These are phyloP conservation scores for Bacterosira constricta DNA, from an alignment of 108 stramenopile genomes.

Conservation along the genomic window DNA sequence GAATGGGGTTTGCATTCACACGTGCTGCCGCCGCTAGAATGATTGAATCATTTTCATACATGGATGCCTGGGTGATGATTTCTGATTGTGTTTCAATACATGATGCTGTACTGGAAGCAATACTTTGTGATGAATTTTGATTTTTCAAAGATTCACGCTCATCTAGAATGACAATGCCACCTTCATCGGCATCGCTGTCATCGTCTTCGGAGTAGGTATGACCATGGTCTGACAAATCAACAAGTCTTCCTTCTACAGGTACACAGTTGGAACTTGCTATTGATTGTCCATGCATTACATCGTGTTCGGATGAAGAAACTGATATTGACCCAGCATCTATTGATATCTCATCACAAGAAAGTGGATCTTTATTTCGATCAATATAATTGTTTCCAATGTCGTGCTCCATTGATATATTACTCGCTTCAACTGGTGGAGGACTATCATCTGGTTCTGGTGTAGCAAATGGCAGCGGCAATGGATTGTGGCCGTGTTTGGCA, in stretches of 20 bases:
- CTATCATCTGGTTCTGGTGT: not conserved
- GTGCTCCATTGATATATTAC: conserved; percentile 1
- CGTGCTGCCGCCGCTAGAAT: conserved; percentile 23
- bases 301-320: not conserved
- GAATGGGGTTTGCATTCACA: not conserved
- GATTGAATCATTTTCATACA: conserved; percentile 34
- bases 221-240: not conserved
- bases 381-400: not conserved
- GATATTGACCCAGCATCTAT: too few species aligned
- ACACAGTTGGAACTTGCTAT: not conserved
- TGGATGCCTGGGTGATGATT: conserved; percentile 8
- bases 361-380: not conserved
- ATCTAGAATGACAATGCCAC: conserved; percentile 11
- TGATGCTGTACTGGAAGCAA: not conserved
- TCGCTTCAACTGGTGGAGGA: not conserved
- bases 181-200: conserved; percentile 5
- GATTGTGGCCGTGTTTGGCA: not conserved
- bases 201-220: not conserved
- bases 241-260: conserved; percentile 2
- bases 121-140: not conserved
- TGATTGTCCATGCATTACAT: not conserved
- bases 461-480: not conserved
- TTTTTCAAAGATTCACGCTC: not conserved
- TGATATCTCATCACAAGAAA: not conserved
- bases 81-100: not conserved